A percentile compares a stretch with the other conserved stretches of the same genome.
phyloP scores from a whole-genome alignment of 371 early-diverging fungal species.

The Dinochytrium kinnereticum region DNA sequence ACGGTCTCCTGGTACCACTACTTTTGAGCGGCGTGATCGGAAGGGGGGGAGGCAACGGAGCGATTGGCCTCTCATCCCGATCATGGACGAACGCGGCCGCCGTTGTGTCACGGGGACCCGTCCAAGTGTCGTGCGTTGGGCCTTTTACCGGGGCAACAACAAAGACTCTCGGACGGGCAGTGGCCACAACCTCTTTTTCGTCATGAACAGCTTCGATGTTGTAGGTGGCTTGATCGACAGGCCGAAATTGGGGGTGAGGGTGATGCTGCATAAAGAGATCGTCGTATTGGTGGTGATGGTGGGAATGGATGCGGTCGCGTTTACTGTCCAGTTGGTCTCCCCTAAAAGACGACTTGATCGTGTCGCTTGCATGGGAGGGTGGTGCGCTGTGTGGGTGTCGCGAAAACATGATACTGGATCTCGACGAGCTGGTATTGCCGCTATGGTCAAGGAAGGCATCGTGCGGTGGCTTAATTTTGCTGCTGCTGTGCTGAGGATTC shows the following conservation, averaged over 20 bases:
- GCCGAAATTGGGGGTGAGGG: too few species aligned
- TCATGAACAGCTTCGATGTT: background rate
- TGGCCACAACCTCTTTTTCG: background rate
- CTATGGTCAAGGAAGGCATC: background rate
- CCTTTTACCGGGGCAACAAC: background rate
- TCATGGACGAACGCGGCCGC: background rate
- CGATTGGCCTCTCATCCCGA: background rate
- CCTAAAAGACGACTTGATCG: background rate
- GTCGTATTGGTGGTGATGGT: background rate
- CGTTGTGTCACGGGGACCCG: background rate
- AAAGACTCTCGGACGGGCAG: background rate
- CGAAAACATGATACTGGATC: background rate
- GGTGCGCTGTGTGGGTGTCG: conserved; percentile 15
- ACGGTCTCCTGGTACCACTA: background rate
- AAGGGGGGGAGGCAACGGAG: background rate
- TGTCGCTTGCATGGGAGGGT: background rate
- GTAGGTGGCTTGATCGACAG: background rate
- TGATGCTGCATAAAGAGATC: background rate
- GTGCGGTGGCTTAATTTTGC: background rate
- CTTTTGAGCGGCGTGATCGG: background rate
- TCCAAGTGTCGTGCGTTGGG: conserved; percentile 8
- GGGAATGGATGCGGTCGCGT: background rate
- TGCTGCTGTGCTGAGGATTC: background rate
- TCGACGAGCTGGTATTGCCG: background rate
- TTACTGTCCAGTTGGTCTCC: background rate